A percentile compares a stretch with the other conserved stretches of the same genome.
These are phyloP conservation scores for Cryphonectria parasitica DNA, from an alignment of 2,329 filamentous ascomycete genomes.

Conservation along the genomic window DNA sequence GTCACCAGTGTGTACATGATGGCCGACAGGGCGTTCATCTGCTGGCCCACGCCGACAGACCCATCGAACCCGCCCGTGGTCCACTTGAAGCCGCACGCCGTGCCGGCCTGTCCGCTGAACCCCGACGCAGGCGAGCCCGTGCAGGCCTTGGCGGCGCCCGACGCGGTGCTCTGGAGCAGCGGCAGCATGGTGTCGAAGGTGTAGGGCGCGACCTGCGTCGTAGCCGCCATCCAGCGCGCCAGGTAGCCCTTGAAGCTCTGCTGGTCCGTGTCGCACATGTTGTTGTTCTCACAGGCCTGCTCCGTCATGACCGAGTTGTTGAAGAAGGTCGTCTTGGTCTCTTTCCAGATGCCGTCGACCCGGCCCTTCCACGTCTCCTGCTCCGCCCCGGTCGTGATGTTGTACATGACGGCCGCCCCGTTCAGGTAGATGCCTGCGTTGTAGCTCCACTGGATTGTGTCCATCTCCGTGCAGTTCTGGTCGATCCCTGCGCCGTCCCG, in stretches of 20 bases:
- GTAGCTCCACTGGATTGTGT: conserved; percentile 69
- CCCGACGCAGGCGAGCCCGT: conserved; percentile 47
- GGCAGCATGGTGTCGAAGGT: conserved; percentile 54
- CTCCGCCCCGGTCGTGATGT: conserved; percentile 55
- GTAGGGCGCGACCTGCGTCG: conserved; percentile 58
- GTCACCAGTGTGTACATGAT: conserved; percentile 63
- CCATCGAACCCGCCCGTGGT: conserved; percentile 60
- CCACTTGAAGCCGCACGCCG: conserved; percentile 72
- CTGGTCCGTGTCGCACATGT: conserved; percentile 71
- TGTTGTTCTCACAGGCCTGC: conserved; percentile 64
- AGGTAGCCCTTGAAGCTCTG: conserved; percentile 78
- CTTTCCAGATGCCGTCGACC: conserved; percentile 60
- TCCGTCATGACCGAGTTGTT: conserved; percentile 64
- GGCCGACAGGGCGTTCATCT: conserved; percentile 69
- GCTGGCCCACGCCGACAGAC: conserved; percentile 65
- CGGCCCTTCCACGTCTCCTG: conserved; percentile 59
- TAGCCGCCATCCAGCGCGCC: conserved; percentile 65
- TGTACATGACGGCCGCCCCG: conserved; percentile 64
- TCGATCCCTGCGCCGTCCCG: conserved; percentile 58
- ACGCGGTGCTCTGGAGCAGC: conserved; percentile 55
- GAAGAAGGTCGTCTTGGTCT: conserved; percentile 59
- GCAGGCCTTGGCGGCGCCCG: conserved; percentile 57
- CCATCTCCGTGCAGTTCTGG: conserved; percentile 54
- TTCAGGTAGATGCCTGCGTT: conserved; percentile 70
- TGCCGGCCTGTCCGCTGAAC: conserved; percentile 58